Evolutionary conservation across 106 monocot genomes (phyloP).

Genomic region (Gastrodia elata): DNA sequence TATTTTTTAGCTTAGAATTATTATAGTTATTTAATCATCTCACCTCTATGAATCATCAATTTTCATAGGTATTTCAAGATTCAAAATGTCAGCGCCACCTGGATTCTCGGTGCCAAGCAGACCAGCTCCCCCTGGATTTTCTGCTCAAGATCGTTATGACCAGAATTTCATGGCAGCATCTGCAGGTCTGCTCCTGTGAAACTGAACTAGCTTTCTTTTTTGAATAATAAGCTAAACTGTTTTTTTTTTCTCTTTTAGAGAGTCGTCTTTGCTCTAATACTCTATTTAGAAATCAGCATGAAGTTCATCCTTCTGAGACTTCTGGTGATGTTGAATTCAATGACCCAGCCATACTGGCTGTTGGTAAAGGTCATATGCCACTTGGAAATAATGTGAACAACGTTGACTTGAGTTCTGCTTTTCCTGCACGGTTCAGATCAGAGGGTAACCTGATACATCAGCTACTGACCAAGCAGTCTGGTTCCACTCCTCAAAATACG

Average conservation of each 20-base stretch:
- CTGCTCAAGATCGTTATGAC: slow-evolving; percentile 42
- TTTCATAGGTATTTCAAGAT: slow-evolving; percentile 29
- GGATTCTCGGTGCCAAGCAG: slow-evolving; percentile 76
- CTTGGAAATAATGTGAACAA: slow-evolving; percentile 34
- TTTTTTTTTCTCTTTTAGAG: slow-evolving; percentile 16
- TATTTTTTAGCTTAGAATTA: not conserved
- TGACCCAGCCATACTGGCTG: slow-evolving; percentile 94
- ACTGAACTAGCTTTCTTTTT: not conserved
- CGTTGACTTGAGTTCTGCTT: slow-evolving; percentile 24
- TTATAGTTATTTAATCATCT: not conserved
- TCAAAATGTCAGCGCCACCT: slow-evolving; percentile 77
- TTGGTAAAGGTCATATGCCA: slow-evolving; percentile 61
- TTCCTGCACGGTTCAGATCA: slow-evolving; percentile 35
- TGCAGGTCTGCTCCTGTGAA: slow-evolving; percentile 32
- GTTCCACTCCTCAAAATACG: slow-evolving; percentile 30
- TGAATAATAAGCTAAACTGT: not conserved
- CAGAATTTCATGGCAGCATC: slow-evolving; percentile 20
- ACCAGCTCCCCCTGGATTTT: slow-evolving; percentile 71
- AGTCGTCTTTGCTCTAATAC: slow-evolving; percentile 20
- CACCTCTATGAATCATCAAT: not conserved
- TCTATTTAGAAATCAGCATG: slow-evolving; percentile 31
- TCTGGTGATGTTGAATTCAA: slow-evolving; percentile 62
- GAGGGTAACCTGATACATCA: slow-evolving; percentile 55
- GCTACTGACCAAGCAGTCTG: slow-evolving; percentile 45
- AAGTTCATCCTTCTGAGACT: slow-evolving; percentile 32